Evolutionary conservation across 805 yeast genomes (phyloP).

Genomic region (Wickerhamiella siamensis): DNA sequence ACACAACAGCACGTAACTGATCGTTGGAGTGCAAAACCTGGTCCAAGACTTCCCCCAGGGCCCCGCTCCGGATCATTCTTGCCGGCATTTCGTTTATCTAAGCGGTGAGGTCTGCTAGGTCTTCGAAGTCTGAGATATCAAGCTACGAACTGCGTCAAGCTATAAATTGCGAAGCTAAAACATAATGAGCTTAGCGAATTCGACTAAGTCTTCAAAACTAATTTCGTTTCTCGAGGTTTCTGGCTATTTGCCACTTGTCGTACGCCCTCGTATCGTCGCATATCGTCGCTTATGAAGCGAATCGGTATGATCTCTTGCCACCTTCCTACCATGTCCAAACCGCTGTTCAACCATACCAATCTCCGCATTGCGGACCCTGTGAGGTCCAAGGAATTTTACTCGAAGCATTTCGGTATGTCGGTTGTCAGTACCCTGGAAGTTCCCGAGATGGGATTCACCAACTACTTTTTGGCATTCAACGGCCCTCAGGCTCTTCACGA

Average conservation of each 20-base stretch:
- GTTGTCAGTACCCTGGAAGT: slow-evolving; percentile 38
- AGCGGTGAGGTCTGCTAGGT: no score
- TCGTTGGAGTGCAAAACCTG: neutral
- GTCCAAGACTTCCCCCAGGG: neutral
- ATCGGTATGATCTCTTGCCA: neutral
- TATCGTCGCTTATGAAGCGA: neutral
- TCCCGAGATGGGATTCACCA: slow-evolving; percentile 42
- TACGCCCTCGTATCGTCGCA: no score
- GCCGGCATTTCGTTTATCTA: no score
- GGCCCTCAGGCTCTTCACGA: slow-evolving; percentile 27
- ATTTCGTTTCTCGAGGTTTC: no score
- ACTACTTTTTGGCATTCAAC: slow-evolving; percentile 55
- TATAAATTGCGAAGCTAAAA: no score
- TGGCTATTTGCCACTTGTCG: no score
- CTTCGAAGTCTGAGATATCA: no score
- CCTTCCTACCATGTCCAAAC: neutral
- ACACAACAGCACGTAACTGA: neutral
- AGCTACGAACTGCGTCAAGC: no score
- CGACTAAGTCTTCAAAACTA: no score
- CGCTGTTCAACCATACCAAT: slow-evolving; percentile 28
- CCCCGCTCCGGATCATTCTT: neutral
- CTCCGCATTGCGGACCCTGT: slow-evolving; percentile 73
- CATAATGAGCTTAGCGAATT: no score
- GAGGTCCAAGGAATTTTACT: slow-evolving; percentile 58
- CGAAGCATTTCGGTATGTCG: slow-evolving; percentile 58